Conservation (phyloP, 2,329 filamentous ascomycete species). For the Dissoconium aciculare region DNA sequence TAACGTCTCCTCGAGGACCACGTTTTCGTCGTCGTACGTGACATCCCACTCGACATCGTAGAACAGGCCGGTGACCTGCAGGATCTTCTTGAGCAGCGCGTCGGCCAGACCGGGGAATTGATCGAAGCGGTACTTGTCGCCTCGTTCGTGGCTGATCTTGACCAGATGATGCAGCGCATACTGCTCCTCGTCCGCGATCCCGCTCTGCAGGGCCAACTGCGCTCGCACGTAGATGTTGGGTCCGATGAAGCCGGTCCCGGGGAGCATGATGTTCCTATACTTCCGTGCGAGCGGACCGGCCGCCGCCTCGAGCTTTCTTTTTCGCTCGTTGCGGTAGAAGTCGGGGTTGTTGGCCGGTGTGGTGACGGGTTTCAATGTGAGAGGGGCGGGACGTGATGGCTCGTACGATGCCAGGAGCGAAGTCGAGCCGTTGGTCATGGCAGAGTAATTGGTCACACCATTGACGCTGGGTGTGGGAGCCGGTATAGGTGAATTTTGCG, state of each 20-base stretch:
- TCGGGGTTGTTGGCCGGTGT: slow-evolving; percentile 61
- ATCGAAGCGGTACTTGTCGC: slow-evolving; percentile 91
- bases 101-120: slow-evolving; percentile 81
- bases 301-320: slow-evolving; percentile 29
- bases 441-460: slow-evolving; percentile 25
- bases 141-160: slow-evolving; percentile 86
- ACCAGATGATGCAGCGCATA: slow-evolving; percentile 88
- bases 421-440: slow-evolving; percentile 18
- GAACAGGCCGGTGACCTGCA: slow-evolving; percentile 64
- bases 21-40: slow-evolving; percentile 42
- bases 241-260: slow-evolving; percentile 49
- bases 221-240: slow-evolving; percentile 87
- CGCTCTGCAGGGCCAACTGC: slow-evolving; percentile 67
- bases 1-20: slow-evolving; percentile 36
- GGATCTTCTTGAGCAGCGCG: slow-evolving; percentile 67
- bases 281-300: slow-evolving; percentile 31
- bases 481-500: slow-evolving; percentile 29
- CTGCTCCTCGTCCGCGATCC: slow-evolving; percentile 66
- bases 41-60: slow-evolving; percentile 72
- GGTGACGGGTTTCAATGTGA: slow-evolving; percentile 56
- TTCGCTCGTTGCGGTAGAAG: slow-evolving; percentile 46
- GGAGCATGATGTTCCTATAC: slow-evolving; percentile 41
- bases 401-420: slow-evolving; percentile 54
- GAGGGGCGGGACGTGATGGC: slow-evolving; percentile 45
- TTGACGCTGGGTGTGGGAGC: slow-evolving; percentile 30